These are phyloP conservation scores for Scutellaria galericulata DNA, from an alignment of 257 asterid genomes.

Conservation along the genomic window DNA sequence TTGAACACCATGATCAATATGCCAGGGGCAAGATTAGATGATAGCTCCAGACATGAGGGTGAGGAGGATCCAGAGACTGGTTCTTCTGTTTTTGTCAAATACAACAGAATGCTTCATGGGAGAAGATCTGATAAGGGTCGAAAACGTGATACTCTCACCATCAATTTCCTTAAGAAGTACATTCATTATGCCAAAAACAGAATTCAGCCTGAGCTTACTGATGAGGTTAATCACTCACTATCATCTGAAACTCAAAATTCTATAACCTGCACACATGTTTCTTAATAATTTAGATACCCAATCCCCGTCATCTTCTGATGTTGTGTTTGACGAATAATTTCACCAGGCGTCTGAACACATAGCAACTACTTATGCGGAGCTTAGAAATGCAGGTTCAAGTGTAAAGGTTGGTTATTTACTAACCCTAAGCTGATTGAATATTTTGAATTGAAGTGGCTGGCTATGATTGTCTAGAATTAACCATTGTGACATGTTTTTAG, in stretches of 20 bases:
- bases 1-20: constrained; percentile 28
- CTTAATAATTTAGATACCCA: neutral
- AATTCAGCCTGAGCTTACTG: constrained; percentile 93
- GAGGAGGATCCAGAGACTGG: constrained; percentile 74
- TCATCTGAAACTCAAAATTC: neutral
- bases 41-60: constrained; percentile 52
- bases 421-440: constrained; percentile 21
- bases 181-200: constrained; percentile 88
- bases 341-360: constrained; percentile 90
- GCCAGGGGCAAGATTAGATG: constrained; percentile 61
- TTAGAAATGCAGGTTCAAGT: constrained; percentile 83
- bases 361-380: constrained; percentile 92
- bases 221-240: constrained; percentile 60
- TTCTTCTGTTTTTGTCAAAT: constrained; percentile 75
- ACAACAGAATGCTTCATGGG: constrained; percentile 89
- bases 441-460: constrained; percentile 29
- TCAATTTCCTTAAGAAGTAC: constrained; percentile 87
- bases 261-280: neutral
- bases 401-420: constrained; percentile 62
- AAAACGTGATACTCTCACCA: constrained; percentile 77
- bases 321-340: constrained; percentile 23
- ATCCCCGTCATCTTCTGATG: constrained; percentile 33
- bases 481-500: constrained; percentile 41
- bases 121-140: constrained; percentile 56
- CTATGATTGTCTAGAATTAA: constrained; percentile 22